Evolutionary conservation across 139 green algal species (phyloP).

Genomic region (Auxenochlorella pyrenoidosa): DNA sequence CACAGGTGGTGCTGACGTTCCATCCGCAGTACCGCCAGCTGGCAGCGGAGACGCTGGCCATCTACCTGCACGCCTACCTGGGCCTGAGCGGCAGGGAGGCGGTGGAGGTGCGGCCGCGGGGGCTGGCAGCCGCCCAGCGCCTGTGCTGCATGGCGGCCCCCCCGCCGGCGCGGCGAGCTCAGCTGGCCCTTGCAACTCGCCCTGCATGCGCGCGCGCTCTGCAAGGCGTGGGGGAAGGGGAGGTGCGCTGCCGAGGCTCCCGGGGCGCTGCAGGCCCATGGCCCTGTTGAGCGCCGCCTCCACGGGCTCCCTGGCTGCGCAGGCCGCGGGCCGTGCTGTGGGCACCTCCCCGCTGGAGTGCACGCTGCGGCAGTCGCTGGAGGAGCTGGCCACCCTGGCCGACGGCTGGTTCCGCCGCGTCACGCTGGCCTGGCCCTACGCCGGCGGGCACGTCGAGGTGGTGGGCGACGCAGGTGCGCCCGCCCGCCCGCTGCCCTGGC

Average conservation of each 20-base stretch:
- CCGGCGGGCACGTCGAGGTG: slow-evolving; percentile 68
- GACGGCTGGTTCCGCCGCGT: slow-evolving; percentile 53
- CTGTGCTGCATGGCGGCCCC: slow-evolving; percentile 27
- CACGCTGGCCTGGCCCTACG: slow-evolving; percentile 76
- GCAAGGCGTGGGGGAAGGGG: no score
- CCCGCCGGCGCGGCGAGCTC: no score
- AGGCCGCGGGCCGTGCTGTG: slow-evolving; percentile 1
- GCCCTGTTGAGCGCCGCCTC: no score
- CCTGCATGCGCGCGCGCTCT: no score
- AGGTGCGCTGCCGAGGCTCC: no score
- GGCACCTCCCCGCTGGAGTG: slow-evolving; percentile 2
- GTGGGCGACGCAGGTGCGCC: slow-evolving; percentile 62
- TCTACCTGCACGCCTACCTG: slow-evolving; percentile 42
- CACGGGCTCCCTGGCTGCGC: slow-evolving; percentile 14
- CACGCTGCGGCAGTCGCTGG: slow-evolving; percentile 52
- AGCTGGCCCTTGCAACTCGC: no score
- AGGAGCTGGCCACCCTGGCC: slow-evolving; percentile 51
- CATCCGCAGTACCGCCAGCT: slow-evolving; percentile 34
- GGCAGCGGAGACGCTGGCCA: slow-evolving; percentile 30
- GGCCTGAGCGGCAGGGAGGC: slow-evolving; percentile 28
- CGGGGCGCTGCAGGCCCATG: no score
- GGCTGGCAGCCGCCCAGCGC: neutral
- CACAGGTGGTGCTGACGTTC: slow-evolving; percentile 32
- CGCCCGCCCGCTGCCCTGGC: neutral
- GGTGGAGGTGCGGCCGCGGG: neutral